Evolutionary conservation across 768 basidiomycete genomes (phyloP).

Genomic region (Leucocoprinus birnbaumii): DNA sequence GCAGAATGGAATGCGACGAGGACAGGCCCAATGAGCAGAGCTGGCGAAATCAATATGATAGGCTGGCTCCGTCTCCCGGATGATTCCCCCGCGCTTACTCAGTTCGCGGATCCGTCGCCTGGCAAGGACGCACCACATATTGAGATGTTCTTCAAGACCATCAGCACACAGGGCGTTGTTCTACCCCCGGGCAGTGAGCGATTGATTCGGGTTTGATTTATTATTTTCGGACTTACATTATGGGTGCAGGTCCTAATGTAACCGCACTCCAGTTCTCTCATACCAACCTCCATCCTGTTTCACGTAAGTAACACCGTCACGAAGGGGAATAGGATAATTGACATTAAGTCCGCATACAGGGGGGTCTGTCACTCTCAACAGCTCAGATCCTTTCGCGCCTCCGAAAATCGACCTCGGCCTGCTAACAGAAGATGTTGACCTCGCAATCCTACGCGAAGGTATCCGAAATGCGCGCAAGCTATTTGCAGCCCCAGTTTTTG

Average conservation of each 20-base stretch:
- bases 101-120: conserved; percentile 12
- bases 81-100: conserved; percentile 2
- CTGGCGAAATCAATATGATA: background rate
- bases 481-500: conserved; percentile 17
- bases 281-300: conserved; percentile 11
- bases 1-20: conserved; percentile 15
- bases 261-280: background rate
- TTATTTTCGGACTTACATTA: background rate
- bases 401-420: conserved; percentile 39
- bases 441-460: conserved; percentile 19
- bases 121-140: conserved; percentile 14
- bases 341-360: conserved; percentile 13
- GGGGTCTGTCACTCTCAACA: conserved; percentile 11
- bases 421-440: conserved; percentile 21
- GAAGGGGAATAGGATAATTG: too few relatives aligned
- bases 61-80: conserved; percentile 14
- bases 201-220: background rate
- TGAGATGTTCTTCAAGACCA: conserved; percentile 13
- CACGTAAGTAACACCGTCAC: conserved; percentile 13
- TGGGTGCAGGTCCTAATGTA: background rate
- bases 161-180: conserved; percentile 9
- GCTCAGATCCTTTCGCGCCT: conserved; percentile 14
- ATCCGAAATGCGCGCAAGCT: conserved; percentile 18
- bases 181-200: conserved; percentile 7
- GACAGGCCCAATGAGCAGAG: conserved; percentile 15